Evolutionary conservation across 306 rosid genomes (phyloP).

Genomic region (Phaseolus lunatus): DNA sequence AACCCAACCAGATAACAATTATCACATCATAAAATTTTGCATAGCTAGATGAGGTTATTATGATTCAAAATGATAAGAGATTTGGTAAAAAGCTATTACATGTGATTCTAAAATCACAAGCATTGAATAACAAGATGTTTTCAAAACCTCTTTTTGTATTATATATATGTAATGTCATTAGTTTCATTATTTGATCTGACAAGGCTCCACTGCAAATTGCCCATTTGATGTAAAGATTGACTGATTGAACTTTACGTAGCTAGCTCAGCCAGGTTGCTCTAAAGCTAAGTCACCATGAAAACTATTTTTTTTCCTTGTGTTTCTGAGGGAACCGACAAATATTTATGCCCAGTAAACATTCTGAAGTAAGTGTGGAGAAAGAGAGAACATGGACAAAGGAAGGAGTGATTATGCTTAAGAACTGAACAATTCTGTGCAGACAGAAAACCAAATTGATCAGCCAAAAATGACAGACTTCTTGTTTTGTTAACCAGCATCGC

Average conservation of each 20-base stretch:
- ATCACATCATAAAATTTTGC: not conserved
- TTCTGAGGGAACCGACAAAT: conserved; percentile 20
- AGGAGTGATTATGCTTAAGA: not conserved
- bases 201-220: conserved; percentile 1
- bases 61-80: not conserved
- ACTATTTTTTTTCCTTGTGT: conserved; percentile 10
- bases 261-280: not conserved
- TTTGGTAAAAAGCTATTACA: not conserved
- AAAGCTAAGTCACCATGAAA: conserved; percentile 28
- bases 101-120: not conserved
- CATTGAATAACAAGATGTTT: not conserved
- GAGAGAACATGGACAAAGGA: conserved; percentile 21
- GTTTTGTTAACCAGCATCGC: not conserved
- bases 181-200: conserved; percentile 1
- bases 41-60: conserved; percentile 6
- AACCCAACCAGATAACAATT: conserved; percentile 23
- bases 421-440: not conserved
- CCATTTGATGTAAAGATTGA: conserved; percentile 2
- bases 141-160: not conserved
- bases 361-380: conserved; percentile 4
- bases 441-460: conserved; percentile 1
- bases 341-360: not conserved
- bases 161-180: not conserved
- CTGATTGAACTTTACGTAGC: not conserved
- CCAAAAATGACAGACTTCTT: not conserved